Evolutionary conservation across 768 basidiomycete genomes (phyloP), one percentile per base, ranked within the genome.

Genomic region (Calocera cornea): DNA sequence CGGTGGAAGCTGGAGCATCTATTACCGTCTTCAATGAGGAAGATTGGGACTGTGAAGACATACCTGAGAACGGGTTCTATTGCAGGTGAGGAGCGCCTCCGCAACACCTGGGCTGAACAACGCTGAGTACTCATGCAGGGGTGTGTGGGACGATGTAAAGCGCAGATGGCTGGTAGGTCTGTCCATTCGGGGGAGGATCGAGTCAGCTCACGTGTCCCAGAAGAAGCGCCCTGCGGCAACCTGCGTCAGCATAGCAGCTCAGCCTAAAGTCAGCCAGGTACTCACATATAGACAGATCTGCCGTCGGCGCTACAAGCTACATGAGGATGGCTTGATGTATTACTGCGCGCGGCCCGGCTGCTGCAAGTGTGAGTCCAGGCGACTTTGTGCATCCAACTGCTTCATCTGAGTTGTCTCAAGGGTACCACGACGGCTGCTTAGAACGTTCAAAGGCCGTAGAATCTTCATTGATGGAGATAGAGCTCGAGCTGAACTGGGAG

Each of bases 291-390:
- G 27, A 16, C 10, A 60, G 54, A 70, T 78, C 2, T 87, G 86
- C 74, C 69, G 69, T 14, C 44, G 73, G 1, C 80, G 82, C 0
- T 87, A 86, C 70, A 76, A 76, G 33, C 82, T 84, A 0, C 77
- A 81, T 64, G 65, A 63, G n/a, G 70, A 72, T 3, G 31, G 27
- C 22, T 41, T 82, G 7, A 83, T 83, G 75, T 83, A 86, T 65
- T 84, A 84, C 65, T 87, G 86, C 70, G 84, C 85, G 0, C 80
- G 82, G 0, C 82, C 81, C 0, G 66, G 69, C 0, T 87, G 86
- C 68, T 73, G 78, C 12, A 77, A 72, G 31, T 60, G 54, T 60
- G 24, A 19, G 44, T 24, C 3, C 44, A 5, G 16, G 7, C 19
- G 7, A 5, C 11, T 60, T 10, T 24, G 10, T 27, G 14, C 54